phyloP scores from a whole-genome alignment of 2,329 filamentous ascomycete genomes.

The Diaporthe destruens region DNA sequence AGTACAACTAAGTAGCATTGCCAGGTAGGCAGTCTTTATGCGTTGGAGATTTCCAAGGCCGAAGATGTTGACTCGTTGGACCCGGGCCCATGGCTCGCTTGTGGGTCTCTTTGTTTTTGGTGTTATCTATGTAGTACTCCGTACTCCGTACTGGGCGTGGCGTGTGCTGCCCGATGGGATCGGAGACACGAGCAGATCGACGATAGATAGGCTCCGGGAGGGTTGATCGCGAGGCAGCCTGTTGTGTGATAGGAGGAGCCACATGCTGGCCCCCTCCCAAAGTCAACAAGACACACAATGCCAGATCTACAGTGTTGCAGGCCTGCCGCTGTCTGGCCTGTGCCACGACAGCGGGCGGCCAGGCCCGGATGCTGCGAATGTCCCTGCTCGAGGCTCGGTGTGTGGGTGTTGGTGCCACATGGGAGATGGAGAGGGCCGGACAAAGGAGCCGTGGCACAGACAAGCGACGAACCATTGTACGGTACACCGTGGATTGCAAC shows the following conservation, averaged over 20 bases:
- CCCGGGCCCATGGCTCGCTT: neutral
- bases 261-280: neutral
- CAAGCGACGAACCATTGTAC: no score
- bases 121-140: no score
- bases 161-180: conserved; percentile 3
- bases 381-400: conserved; percentile 10
- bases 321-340: conserved; percentile 33
- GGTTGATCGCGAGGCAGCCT: conserved; percentile 7
- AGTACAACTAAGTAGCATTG: conserved; percentile 9
- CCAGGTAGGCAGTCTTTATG: conserved; percentile 11
- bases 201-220: neutral
- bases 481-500: no score
- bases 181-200: conserved; percentile 24
- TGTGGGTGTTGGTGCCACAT: conserved; percentile 11
- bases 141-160: neutral
- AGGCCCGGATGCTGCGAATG: conserved; percentile 25
- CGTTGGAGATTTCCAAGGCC: conserved; percentile 27
- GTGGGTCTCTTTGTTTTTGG: neutral
- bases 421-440: conserved; percentile 12
- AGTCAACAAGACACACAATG: conserved; percentile 22
- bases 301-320: neutral
- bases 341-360: conserved; percentile 23
- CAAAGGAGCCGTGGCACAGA: neutral
- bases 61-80: conserved; percentile 23
- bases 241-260: conserved; percentile 12